Percentiles rank a stretch among this genome's conserved stretches.
Evolutionary conservation across 805 yeast genomes (phyloP).

Genomic region (Wickerhamiella occidentalis): DNA sequence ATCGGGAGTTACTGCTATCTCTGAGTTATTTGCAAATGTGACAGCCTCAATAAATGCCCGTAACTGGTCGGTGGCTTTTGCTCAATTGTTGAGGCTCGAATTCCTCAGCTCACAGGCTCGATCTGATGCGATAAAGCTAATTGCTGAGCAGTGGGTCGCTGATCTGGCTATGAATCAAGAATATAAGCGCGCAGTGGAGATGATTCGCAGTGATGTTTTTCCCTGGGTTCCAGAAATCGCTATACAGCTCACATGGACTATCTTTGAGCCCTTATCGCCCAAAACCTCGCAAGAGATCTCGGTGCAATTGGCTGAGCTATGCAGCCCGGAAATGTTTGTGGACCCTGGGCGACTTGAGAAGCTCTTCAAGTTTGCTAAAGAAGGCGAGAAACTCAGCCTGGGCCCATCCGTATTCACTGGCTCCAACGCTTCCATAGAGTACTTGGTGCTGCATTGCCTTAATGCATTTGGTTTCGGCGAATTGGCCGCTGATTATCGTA

Average conservation of each 20-base stretch:
- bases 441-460: neutral
- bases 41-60: neutral
- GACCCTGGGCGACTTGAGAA: neutral
- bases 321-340: neutral
- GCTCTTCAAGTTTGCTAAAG: neutral
- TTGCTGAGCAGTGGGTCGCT: neutral
- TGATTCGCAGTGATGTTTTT: neutral
- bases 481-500: neutral
- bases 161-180: neutral
- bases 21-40: neutral
- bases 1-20: neutral
- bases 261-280: neutral
- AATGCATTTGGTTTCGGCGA: neutral
- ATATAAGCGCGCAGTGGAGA: neutral
- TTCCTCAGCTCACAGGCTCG: neutral
- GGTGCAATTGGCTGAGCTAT: neutral
- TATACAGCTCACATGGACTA: neutral
- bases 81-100: neutral
- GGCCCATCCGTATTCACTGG: neutral
- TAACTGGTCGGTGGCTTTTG: neutral
- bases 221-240: neutral
- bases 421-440: neutral
- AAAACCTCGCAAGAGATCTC: neutral
- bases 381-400: neutral
- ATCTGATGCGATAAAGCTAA: neutral